Evolutionary conservation across 176 grass and related monocot species (phyloP).

Genomic region (Aegilops bicornis): DNA sequence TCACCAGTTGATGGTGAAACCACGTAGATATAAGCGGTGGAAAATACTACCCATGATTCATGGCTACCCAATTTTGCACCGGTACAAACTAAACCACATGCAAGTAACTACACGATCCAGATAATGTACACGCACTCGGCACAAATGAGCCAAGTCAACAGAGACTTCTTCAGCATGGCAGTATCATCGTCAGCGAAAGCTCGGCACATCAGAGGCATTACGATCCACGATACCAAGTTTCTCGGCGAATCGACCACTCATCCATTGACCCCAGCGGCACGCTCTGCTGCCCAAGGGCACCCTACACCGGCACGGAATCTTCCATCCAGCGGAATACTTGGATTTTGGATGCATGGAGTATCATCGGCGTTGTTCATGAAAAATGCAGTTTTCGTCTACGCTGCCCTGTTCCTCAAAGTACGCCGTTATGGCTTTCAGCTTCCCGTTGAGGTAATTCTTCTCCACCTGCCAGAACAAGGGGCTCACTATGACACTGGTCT

Average conservation of each 20-base stretch:
- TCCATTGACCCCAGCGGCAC: not conserved
- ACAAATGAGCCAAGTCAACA: not conserved
- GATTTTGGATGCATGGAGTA: not conserved
- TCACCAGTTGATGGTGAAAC: not conserved
- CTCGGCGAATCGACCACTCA: not conserved
- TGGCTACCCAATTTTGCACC: too few relatives aligned
- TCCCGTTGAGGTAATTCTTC: slow-evolving; percentile 92
- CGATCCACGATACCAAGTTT: not conserved
- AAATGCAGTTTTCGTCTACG: not conserved
- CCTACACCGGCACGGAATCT: not conserved
- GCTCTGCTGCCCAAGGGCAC: not conserved
- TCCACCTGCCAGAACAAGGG: slow-evolving; percentile 60
- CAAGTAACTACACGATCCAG: not conserved
- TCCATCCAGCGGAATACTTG: not conserved
- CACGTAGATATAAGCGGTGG: not conserved
- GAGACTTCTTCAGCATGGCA: not conserved
- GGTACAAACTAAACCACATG: not conserved
- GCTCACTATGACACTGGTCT: not conserved
- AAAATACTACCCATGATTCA: not conserved
- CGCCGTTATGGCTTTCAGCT: slow-evolving; percentile 84
- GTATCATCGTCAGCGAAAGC: not conserved
- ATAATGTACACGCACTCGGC: not conserved
- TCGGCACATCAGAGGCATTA: not conserved
- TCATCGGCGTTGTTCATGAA: not conserved
- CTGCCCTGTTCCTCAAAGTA: slow-evolving; percentile 60